Base-by-base conservation (phyloP, 148 eudicot species). In the Talinum fruticosum region DNA sequence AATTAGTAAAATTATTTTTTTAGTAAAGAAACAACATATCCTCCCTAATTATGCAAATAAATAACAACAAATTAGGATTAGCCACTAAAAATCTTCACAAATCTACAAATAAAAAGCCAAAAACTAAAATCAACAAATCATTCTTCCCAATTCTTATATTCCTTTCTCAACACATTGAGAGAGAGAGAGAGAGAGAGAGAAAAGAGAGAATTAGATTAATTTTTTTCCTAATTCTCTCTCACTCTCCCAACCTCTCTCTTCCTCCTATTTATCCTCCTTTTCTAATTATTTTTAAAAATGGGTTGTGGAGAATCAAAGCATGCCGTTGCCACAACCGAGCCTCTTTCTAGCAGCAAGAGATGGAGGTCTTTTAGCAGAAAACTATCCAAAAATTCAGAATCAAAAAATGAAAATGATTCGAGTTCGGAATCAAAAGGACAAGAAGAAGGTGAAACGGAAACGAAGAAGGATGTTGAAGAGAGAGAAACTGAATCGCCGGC, bases 241-340 rank as follows among this genome's bases (percentile, higher is more conserved):
- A 14, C 57, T 51, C 66, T 62, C 34, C 4, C 66, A 10, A 26
- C 28, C 33, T 26, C 2, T 28, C 32, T 8, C 14, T 33, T 62
- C 15, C 66, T 62, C 66, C 33, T 28, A 0, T 28, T 14, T 1
- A 10, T n/a, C 30, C 30, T 10, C 66, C 33, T 62, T 59, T n/a
- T 28, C 29, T 28, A 62, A 8, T n/a, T 59, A 24, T 8, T 29
- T 62, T 12, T 33, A 10, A 62, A 62, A 62, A 62, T 62, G 66
- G 66, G 66, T 62, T 62, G 66, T 62, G 66, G 32, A 62, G 66
- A 62, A 26, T 62, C 66, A 28, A 62, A 62, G 14, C 33, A 26
- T 10, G 66, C 66, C 1, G 66, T 26, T 62, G 32, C 66, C 26
- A 62, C 66, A 28, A 62, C 66, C 34, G 66, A 62, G 33, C 3